A percentile compares a stretch with the other conserved stretches of the same genome.
Conservation (phyloP, 306 rosid species). For the Dryas drummondii region DNA sequence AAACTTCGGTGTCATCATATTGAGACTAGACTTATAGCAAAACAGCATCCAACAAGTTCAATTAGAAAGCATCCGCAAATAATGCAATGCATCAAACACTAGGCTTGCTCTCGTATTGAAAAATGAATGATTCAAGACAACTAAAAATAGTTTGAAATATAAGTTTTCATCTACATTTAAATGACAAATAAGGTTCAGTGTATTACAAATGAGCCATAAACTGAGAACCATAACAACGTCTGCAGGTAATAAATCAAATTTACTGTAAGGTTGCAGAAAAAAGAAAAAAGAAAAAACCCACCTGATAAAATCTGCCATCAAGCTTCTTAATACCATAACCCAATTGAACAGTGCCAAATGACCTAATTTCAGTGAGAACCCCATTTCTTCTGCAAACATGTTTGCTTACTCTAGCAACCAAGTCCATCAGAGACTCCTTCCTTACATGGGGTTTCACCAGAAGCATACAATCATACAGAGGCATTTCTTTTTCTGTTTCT, state of each 20-base stretch:
- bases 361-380: conserved; percentile 56
- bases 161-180: background rate
- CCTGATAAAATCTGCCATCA: conserved; percentile 87
- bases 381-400: conserved; percentile 78
- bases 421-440: conserved; percentile 56
- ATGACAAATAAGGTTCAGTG: background rate
- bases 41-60: background rate
- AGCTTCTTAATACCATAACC: conserved; percentile 90
- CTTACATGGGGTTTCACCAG: conserved; percentile 58
- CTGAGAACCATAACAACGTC: background rate
- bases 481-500: conserved; percentile 48
- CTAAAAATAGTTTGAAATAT: background rate
- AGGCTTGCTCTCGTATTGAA: background rate
- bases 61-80: background rate
- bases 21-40: background rate
- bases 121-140: background rate
- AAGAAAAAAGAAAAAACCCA: background rate
- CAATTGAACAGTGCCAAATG: conserved; percentile 64
- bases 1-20: background rate
- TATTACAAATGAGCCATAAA: background rate
- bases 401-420: conserved; percentile 72
- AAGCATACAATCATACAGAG: conserved; percentile 81
- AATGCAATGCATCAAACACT: background rate
- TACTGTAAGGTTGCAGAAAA: background rate
- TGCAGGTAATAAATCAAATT: background rate